Evolutionary conservation across 768 basidiomycete genomes (phyloP).

Genomic region (Agaricus sinodeliciosus): DNA sequence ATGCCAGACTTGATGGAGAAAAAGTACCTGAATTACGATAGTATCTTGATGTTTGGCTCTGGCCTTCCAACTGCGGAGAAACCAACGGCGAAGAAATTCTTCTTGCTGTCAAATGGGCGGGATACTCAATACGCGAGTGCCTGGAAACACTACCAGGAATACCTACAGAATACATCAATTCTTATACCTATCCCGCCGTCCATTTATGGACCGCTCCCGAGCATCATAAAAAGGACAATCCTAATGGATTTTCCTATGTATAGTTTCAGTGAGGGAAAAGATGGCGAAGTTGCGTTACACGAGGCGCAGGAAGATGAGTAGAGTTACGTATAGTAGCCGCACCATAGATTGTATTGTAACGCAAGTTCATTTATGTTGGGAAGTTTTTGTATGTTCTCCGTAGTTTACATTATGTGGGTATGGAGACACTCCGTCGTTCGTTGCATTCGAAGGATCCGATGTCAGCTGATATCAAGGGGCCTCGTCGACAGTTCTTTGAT

Average conservation of each 20-base stretch:
- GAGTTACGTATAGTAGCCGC: background rate
- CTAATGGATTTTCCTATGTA: conserved; percentile 61
- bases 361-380: too few species aligned
- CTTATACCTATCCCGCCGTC: conserved; percentile 53
- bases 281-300: conserved; percentile 37
- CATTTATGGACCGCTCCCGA: conserved; percentile 47
- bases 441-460: too few species aligned
- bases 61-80: conserved; percentile 69
- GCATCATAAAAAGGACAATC: conserved; percentile 44
- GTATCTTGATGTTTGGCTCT: conserved; percentile 51
- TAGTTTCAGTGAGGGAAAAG: conserved; percentile 45
- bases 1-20: background rate
- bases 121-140: conserved; percentile 26
- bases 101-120: conserved; percentile 41
- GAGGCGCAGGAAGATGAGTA: conserved; percentile 18
- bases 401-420: too few species aligned
- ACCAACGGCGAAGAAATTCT: conserved; percentile 55
- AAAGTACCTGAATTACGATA: background rate
- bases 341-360: background rate
- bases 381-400: too few species aligned
- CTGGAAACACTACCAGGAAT: conserved; percentile 50
- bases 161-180: conserved; percentile 52
- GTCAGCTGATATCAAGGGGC: too few species aligned
- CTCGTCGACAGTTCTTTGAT: too few species aligned
- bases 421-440: too few species aligned